Percentiles rank a stretch among this genome's conserved stretches.
phyloP scores from a whole-genome alignment of 257 asterid genomes.

The Misopates orontium region DNA sequence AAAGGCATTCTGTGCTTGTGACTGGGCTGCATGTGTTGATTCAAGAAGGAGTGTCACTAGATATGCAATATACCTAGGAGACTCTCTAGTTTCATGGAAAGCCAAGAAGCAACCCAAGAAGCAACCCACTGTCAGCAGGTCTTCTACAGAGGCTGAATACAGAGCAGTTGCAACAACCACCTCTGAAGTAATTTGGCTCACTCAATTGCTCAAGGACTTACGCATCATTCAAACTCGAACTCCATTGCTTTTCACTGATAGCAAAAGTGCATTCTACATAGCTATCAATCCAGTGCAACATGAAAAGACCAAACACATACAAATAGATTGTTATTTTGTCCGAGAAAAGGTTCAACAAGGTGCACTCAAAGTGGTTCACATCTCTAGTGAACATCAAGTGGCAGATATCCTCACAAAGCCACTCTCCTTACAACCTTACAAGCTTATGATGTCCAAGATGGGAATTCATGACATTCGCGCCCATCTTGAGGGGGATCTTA shows the following conservation, averaged over 20 bases:
- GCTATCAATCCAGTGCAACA: not conserved
- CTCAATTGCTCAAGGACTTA: not conserved
- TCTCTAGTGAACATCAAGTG: not conserved
- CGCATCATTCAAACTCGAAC: not conserved
- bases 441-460: too few relatives aligned
- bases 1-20: too few relatives aligned
- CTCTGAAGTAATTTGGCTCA: not conserved
- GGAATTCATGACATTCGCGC: too few relatives aligned
- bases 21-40: too few relatives aligned
- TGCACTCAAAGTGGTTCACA: not conserved
- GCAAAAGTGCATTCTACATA: not conserved
- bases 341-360: not conserved
- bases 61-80: too few relatives aligned
- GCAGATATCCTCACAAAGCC: not conserved
- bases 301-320: not conserved
- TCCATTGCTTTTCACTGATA: not conserved
- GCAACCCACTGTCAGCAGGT: too few relatives aligned
- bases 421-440: not conserved
- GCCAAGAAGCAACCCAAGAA: too few relatives aligned
- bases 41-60: too few relatives aligned
- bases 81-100: too few relatives aligned
- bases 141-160: too few relatives aligned
- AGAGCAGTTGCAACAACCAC: not conserved
- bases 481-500: too few relatives aligned
- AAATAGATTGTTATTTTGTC: not conserved